phyloP scores from a whole-genome alignment of 2,329 filamentous ascomycete genomes.

The Rutstroemia sp. region DNA sequence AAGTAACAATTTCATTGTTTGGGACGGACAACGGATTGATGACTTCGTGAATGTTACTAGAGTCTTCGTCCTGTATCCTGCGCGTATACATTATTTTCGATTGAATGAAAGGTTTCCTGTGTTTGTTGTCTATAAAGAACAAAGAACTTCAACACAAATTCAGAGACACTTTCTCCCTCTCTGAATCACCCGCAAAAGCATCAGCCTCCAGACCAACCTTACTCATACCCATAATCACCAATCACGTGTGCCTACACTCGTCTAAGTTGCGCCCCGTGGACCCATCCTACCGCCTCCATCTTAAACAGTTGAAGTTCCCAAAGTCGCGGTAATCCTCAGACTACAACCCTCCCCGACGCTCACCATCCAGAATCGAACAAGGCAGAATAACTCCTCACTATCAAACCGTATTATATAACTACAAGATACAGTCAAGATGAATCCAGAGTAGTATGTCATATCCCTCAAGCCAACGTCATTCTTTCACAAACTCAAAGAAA shows the following conservation, averaged over 20 bases:
- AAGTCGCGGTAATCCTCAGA: slow-evolving; percentile 3
- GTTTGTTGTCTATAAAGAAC: no score
- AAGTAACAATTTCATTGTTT: no score
- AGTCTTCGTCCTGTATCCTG: no score
- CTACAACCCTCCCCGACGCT: not conserved
- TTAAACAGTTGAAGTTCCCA: slow-evolving; percentile 10
- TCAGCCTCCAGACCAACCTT: not conserved
- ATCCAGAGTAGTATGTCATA: slow-evolving; percentile 78
- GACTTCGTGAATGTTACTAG: no score
- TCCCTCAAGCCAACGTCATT: slow-evolving; percentile 5
- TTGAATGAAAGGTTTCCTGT: no score
- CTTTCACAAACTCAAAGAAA: slow-evolving; percentile 12
- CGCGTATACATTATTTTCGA: no score
- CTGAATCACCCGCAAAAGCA: not conserved
- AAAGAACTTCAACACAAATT: not conserved
- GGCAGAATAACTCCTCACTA: not conserved
- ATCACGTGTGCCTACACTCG: slow-evolving; percentile 7
- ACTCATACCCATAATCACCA: not conserved
- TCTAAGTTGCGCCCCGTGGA: slow-evolving; percentile 5
- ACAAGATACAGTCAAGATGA: slow-evolving; percentile 54
- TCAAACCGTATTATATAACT: slow-evolving; percentile 6
- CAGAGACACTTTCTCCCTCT: not conserved
- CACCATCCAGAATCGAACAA: slow-evolving; percentile 7
- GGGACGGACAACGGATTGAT: no score
- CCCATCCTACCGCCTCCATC: slow-evolving; percentile 8